These are phyloP conservation scores for Dioscorea dumetorum DNA, from an alignment of 106 monocot species.

Conservation along the genomic window DNA sequence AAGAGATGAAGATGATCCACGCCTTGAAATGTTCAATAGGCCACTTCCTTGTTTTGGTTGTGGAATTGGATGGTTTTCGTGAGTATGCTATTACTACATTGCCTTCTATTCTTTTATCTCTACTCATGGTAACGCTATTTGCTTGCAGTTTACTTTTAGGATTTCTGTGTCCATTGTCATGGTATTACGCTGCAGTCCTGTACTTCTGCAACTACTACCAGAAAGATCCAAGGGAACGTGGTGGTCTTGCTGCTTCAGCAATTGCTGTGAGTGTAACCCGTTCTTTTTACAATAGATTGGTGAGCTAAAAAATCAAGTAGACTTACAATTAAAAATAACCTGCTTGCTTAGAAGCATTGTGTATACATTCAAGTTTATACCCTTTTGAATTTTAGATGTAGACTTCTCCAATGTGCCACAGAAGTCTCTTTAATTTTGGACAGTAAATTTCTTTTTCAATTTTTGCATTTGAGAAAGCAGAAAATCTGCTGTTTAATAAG, in stretches of 20 bases:
- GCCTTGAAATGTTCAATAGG: slow-evolving; percentile 53
- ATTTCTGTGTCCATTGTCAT: slow-evolving; percentile 55
- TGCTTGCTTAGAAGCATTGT: background rate
- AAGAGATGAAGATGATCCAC: slow-evolving; percentile 62
- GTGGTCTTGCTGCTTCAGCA: slow-evolving; percentile 72
- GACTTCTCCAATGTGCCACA: no score
- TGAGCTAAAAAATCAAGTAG: background rate
- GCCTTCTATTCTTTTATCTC: background rate
- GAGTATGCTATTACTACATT: slow-evolving; percentile 15
- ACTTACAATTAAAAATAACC: background rate
- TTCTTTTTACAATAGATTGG: background rate
- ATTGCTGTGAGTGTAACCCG: slow-evolving; percentile 33
- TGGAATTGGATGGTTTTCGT: slow-evolving; percentile 86
- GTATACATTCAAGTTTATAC: background rate
- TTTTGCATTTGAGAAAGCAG: no score
- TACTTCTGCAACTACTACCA: slow-evolving; percentile 55
- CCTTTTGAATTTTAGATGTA: background rate
- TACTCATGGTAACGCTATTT: background rate
- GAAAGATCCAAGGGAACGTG: slow-evolving; percentile 68
- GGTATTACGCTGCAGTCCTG: slow-evolving; percentile 59
- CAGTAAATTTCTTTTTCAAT: no score
- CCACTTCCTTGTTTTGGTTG: slow-evolving; percentile 77
- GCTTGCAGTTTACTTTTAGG: slow-evolving; percentile 57
- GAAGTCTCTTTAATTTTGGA: no score
- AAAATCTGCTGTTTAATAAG: no score